Evolutionary conservation across 2,329 filamentous ascomycete species (phyloP).

Genomic region (Xylariaceae sp.): DNA sequence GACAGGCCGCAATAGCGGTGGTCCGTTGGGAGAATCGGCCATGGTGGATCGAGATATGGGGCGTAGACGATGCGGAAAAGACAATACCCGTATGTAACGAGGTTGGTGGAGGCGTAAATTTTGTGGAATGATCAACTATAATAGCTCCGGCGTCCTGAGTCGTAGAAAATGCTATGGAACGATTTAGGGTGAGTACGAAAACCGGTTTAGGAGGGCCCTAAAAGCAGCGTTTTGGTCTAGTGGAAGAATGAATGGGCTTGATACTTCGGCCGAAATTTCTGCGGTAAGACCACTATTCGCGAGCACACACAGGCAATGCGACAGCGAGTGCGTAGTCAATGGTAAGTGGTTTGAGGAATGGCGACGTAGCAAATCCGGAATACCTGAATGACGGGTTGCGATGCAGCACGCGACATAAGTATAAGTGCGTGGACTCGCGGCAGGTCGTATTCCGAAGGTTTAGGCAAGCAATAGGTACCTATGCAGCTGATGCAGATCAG

Average conservation of each 20-base stretch:
- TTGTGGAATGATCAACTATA: too few species aligned
- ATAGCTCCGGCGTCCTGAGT: background rate
- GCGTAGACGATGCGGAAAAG: background rate
- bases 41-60: conserved; percentile 14
- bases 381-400: background rate
- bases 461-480: background rate
- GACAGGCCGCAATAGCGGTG: conserved; percentile 62
- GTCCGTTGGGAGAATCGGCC: conserved; percentile 37
- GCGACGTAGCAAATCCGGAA: background rate
- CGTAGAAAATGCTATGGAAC: background rate
- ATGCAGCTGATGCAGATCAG: background rate
- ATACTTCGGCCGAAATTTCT: background rate
- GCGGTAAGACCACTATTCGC: too few species aligned
- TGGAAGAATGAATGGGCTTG: background rate
- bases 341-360: too few species aligned
- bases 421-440: background rate
- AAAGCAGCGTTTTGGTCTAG: background rate
- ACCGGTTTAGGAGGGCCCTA: background rate
- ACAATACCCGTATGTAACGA: background rate
- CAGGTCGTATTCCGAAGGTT: background rate
- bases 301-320: too few species aligned
- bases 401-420: background rate
- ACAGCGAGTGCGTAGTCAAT: too few species aligned
- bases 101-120: background rate
- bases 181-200: background rate